Base-by-base conservation (phyloP, 1,284 basidiomycete genomes). In the Cryptococcus wingfieldii region DNA sequence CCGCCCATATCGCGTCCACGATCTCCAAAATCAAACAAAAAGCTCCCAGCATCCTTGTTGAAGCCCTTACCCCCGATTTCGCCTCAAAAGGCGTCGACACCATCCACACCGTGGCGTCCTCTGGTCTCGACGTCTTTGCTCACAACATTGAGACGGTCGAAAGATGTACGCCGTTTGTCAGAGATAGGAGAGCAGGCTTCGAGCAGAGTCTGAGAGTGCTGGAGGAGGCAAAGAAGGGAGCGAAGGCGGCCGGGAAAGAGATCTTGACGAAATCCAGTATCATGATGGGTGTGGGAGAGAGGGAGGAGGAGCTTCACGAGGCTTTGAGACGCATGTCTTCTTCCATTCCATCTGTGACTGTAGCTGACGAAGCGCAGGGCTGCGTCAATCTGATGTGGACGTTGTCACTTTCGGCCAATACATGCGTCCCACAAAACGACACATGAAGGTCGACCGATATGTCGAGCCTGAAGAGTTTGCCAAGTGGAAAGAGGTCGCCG, bases 361-460 rank as follows among this genome's bases (percentile, higher is more conserved):
- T 12, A 3, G 41, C 44, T 53, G 43, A 50, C 23, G 1, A 13
- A 37, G 27, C 19, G 16, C 71, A 91, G 95, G 95, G 64, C 82
- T 98, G 4, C 86, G 95, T 43, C 87, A 86, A 61, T 81, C 85
- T 39, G 82, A 92, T 60, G 95, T 98, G 38, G 94, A 98, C 71
- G 95, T 99, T 9, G 94, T 99, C 34, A 99, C 96, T 0, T 98
- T 99, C 72, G 96, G 96, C 1, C 96, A 99, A 79, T 99, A 99
- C 78, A 98, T 99, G 96, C 87, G 96, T 46, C 96, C 96, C 1
- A 98, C 96, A 2, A 98, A 98, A 78, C 83, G 87, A 37, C 96
- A 98, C 77, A 98, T 99, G 96, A 98, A 98, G 77, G 96, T 99
- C 7, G 87, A 92, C 64, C 87, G 90, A 23, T 99, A 99, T 70